Percentiles rank a stretch among this genome's conserved stretches.
These are phyloP conservation scores for Malassezia japonica DNA, from an alignment of 1,284 basidiomycete species.

Conservation along the genomic window DNA sequence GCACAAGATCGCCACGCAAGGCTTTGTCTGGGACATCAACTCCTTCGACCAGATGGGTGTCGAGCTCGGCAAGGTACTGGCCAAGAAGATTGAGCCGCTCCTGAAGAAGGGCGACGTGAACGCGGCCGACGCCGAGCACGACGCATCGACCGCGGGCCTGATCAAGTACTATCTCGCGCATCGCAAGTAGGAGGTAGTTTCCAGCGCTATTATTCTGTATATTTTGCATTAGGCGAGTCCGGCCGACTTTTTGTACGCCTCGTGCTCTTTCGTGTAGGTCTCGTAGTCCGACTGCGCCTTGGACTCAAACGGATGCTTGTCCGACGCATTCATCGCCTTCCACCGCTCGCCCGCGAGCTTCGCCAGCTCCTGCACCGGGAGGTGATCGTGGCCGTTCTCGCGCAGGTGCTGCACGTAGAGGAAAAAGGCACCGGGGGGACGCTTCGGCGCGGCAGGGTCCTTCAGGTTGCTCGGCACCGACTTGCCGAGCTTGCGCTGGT, in stretches of 20 bases:
- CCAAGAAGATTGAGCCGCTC: conserved; percentile 86
- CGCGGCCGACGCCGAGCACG: conserved; percentile 67
- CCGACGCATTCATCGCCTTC: conserved; percentile 25
- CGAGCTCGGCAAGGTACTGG: conserved; percentile 76
- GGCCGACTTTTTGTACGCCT: conserved; percentile 19
- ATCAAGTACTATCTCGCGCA: conserved; percentile 38
- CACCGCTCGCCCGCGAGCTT: conserved; percentile 28
- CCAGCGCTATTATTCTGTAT: background rate
- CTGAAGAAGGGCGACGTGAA: conserved; percentile 59
- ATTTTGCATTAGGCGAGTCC: background rate
- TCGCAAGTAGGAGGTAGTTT: conserved; percentile 21
- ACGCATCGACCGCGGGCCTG: conserved; percentile 57
- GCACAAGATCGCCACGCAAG: conserved; percentile 98
- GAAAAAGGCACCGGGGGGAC: conserved; percentile 34
- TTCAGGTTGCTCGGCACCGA: conserved; percentile 24
- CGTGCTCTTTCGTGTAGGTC: conserved; percentile 28
- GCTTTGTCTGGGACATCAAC: conserved; percentile 96
- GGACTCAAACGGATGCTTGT: conserved; percentile 32
- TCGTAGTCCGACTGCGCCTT: conserved; percentile 21
- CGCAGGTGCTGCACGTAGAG: conserved; percentile 33
- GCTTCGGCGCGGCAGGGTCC: conserved; percentile 36
- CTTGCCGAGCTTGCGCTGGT: conserved; percentile 35
- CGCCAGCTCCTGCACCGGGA: conserved; percentile 23
- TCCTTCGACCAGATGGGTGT: conserved; percentile 62
- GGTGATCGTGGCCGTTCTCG: conserved; percentile 17